Percentiles rank a stretch among this genome's conserved stretches.
These are phyloP conservation scores for Leccinellum rugosiceps DNA, from an alignment of 768 basidiomycete genomes.

Conservation along the genomic window DNA sequence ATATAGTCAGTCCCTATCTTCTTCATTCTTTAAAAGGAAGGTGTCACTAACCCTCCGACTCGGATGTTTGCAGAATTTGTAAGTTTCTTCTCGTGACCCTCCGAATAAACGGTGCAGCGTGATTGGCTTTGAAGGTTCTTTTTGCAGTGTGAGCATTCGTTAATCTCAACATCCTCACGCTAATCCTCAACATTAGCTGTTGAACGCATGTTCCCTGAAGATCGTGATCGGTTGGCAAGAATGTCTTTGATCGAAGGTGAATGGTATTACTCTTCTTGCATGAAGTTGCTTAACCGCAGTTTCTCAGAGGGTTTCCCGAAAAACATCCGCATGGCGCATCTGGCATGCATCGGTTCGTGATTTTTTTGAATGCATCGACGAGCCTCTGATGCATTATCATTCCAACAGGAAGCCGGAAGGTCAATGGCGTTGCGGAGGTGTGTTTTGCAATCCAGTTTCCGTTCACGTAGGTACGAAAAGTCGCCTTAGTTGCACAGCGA, in stretches of 20 bases:
- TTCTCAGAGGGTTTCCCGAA: slow-evolving; percentile 76
- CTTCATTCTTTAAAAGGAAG: not conserved
- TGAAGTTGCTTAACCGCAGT: not conserved
- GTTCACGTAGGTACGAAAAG: not conserved
- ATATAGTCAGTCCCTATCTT: slow-evolving; percentile 58
- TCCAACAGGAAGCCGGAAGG: slow-evolving; percentile 63
- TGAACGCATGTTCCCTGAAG: slow-evolving; percentile 86
- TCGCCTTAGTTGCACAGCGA: slow-evolving; percentile 72
- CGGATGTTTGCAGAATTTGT: slow-evolving; percentile 36
- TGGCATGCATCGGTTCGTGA: slow-evolving; percentile 74
- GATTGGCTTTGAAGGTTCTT: slow-evolving; percentile 37
- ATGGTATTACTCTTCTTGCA: not conserved
- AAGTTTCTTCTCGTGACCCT: not conserved
- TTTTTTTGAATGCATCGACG: not conserved
- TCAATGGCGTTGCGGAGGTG: slow-evolving; percentile 95
- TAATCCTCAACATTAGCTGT: slow-evolving; percentile 49
- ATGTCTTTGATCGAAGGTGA: slow-evolving; percentile 93
- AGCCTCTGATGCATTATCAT: not conserved
- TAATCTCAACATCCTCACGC: not conserved
- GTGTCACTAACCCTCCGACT: slow-evolving; percentile 16
- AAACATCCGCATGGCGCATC: slow-evolving; percentile 85
- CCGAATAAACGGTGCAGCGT: not conserved
- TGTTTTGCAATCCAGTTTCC: not conserved
- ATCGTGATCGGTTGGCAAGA: slow-evolving; percentile 70
- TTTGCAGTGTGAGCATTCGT: slow-evolving; percentile 54